These are phyloP conservation scores for Phytophthora hybrid DNA, from an alignment of 352 stramenopile genomes.

Conservation along the genomic window DNA sequence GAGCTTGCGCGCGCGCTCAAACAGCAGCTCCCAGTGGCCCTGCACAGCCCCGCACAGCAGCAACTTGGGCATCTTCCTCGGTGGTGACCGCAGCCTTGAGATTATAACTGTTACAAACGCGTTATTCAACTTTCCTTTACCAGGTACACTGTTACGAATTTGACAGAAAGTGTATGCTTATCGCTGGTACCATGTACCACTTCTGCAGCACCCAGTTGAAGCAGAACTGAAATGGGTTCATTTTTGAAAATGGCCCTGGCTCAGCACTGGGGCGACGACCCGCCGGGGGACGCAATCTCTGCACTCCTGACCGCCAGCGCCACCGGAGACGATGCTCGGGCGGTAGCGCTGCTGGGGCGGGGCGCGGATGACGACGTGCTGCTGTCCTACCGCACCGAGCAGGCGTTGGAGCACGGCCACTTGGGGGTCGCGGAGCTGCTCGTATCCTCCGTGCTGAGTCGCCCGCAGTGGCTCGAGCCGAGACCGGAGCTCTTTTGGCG, in stretches of 20 bases:
- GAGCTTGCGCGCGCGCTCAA: conserved; percentile 77
- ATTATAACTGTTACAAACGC: conserved; percentile 4
- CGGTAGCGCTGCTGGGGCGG: conserved; percentile 22
- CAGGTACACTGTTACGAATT: too few relatives aligned
- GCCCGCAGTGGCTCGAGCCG: conserved; percentile 19
- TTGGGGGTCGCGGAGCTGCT: conserved; percentile 38
- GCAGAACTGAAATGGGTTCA: conserved; percentile 10
- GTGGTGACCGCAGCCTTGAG: neutral
- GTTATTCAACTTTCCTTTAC: neutral
- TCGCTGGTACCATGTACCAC: too few relatives aligned
- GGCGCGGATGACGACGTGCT: conserved; percentile 20
- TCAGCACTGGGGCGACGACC: conserved; percentile 29
- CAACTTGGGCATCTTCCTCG: conserved; percentile 69
- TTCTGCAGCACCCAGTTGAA: neutral
- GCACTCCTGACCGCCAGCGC: conserved; percentile 35
- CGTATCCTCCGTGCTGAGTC: conserved; percentile 13
- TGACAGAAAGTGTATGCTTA: too few relatives aligned
- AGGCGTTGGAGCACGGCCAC: conserved; percentile 46
- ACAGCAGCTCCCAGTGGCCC: conserved; percentile 68
- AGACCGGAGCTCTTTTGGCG: conserved; percentile 43
- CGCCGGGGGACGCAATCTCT: conserved; percentile 21
- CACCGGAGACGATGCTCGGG: conserved; percentile 20
- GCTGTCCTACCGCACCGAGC: conserved; percentile 35
- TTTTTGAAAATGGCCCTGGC: conserved; percentile 12
- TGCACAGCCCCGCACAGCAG: conserved; percentile 77